Percentiles rank a stretch among this genome's conserved stretches.
Evolutionary conservation across 495 filamentous ascomycete species (phyloP).

Genomic region (Trypethelium eluteriae): DNA sequence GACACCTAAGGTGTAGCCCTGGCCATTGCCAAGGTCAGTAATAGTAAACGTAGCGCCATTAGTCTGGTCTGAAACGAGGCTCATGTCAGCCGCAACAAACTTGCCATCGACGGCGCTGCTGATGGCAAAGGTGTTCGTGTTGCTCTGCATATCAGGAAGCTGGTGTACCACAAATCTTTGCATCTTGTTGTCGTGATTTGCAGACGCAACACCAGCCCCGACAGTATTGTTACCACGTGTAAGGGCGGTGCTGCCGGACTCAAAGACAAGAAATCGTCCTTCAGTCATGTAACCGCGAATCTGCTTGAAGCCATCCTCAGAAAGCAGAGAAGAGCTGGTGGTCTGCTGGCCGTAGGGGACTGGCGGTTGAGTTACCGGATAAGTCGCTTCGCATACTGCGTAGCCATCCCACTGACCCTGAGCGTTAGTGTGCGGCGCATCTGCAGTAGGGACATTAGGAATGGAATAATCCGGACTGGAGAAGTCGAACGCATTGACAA

Average conservation of each 20-base stretch:
- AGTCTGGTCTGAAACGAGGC: constrained; percentile 21
- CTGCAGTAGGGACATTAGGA: constrained; percentile 40
- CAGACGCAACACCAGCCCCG: constrained; percentile 31
- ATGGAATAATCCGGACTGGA: constrained; percentile 44
- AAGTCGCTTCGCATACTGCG: constrained; percentile 38
- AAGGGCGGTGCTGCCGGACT: constrained; percentile 21
- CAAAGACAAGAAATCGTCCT: constrained; percentile 37
- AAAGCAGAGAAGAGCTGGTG: constrained; percentile 18
- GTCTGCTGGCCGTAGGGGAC: constrained; percentile 45
- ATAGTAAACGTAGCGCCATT: constrained; percentile 37
- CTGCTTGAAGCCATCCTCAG: constrained; percentile 47
- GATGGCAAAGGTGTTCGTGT: constrained; percentile 40
- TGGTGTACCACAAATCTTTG: constrained; percentile 50
- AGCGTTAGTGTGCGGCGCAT: constrained; percentile 31
- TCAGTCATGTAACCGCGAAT: constrained; percentile 48
- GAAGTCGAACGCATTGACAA: constrained; percentile 48
- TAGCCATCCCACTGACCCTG: constrained; percentile 41
- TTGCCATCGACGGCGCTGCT: constrained; percentile 44
- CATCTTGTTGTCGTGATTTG: constrained; percentile 35
- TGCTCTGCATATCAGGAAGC: constrained; percentile 15
- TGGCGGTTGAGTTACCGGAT: constrained; percentile 35
- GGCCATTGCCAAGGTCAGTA: constrained; percentile 37
- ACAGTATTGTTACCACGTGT: constrained; percentile 23
- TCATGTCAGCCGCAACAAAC: constrained; percentile 34
- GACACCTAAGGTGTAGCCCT: constrained; percentile 32